Evolutionary conservation across 75 land plant species (phyloP), one percentile per base, ranked within the genome.

Genomic region (Pinus albicaulis): DNA sequence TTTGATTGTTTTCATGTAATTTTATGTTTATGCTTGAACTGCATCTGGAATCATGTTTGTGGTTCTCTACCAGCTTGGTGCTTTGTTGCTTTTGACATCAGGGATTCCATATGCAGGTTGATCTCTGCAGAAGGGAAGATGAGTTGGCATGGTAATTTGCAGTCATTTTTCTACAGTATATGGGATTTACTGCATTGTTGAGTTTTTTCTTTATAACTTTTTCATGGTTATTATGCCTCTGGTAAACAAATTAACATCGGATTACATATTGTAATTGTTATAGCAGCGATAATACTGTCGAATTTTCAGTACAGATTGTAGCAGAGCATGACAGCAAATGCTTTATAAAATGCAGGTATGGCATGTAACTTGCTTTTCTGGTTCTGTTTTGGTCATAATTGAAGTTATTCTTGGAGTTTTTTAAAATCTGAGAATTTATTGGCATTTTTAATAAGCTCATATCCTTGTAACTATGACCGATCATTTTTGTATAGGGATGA

Each of bases 271-370:
- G 44, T 48, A 17, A 78, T 28, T 76, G 23, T 73, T 73, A 70
- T 77, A 80, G 78, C 55, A 81, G 80, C 71, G 89, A 80, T 55
- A 58, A n/a, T 31, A 71, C 79, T 17, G n/a, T 71, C 62, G 82
- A 85, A 76, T 83, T 89, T 56, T 70, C 79, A 20, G 31, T 91
- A 72, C 78, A 76, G 24, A 70, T 81, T 58, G 16, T 82, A n/a
- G 78, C 76, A 26, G 56, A 63, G 70, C 55, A 71, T 48, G 74
- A 60, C 13, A 57, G 74, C 15, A 56, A 79, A 52, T 84, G 79
- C 76, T 76, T 85, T 34, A 28, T 75, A 31, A 82, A 82, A 56
- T 81, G 74, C 64, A 64, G 83, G 91, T 86, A 87, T 66, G 80
- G 53, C 14, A 15, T 25, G 44, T 58, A 59, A 22, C 48, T 63